phyloP scores from a whole-genome alignment of 2,329 filamentous ascomycete genomes.

The Botrytis deweyae region DNA sequence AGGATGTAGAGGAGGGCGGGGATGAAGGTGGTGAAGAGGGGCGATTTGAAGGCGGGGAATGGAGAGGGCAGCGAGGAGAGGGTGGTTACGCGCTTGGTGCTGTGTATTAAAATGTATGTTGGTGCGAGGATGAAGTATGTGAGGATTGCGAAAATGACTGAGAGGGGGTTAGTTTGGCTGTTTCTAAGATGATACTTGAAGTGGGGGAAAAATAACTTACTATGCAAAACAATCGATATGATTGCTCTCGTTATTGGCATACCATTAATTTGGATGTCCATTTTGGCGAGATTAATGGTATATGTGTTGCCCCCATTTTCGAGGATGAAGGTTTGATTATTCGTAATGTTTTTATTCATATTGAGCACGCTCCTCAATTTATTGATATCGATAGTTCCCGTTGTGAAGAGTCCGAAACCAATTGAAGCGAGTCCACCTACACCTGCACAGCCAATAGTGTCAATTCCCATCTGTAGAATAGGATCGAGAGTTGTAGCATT shows the following conservation, averaged over 20 bases:
- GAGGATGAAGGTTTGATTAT: not conserved
- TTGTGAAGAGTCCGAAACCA: not conserved
- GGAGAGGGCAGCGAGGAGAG: not conserved
- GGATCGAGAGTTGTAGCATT: not conserved
- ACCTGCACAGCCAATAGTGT: not conserved
- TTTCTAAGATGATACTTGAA: accelerated
- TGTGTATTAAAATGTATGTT: not conserved
- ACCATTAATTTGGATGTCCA: not conserved
- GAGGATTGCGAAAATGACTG: not conserved
- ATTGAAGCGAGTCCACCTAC: not conserved
- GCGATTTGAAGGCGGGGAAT: not conserved
- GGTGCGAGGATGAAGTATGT: not conserved
- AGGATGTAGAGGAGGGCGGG: not conserved
- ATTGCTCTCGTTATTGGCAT: not conserved
- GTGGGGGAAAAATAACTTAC: not conserved
- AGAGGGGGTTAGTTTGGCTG: not conserved
- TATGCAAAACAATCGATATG: not conserved
- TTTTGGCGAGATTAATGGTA: not conserved
- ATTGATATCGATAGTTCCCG: not conserved
- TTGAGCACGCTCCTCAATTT: not conserved
- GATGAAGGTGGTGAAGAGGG: not conserved
- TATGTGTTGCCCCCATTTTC: not conserved
- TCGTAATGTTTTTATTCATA: not conserved
- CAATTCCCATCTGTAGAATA: not conserved
- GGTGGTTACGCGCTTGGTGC: not conserved